phyloP scores from a whole-genome alignment of 2,329 filamentous ascomycete species.

The Fusarium beomiforme region DNA sequence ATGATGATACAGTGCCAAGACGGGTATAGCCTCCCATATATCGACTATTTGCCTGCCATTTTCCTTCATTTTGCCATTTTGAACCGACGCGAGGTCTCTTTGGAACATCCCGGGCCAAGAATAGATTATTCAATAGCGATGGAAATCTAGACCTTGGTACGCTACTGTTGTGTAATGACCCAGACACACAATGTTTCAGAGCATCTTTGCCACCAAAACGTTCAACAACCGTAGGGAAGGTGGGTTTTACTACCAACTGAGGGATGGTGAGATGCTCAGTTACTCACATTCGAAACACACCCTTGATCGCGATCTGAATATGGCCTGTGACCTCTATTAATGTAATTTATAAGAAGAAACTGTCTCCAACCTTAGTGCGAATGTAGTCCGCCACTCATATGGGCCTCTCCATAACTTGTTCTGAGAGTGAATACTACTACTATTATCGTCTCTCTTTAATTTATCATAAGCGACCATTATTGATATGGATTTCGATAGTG shows the following conservation, averaged over 20 bases:
- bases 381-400: neutral
- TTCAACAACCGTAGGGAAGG: neutral
- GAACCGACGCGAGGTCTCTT: conserved; percentile 8
- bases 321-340: neutral
- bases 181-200: neutral
- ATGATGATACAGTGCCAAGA: conserved; percentile 6
- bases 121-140: neutral
- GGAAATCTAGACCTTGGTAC: neutral
- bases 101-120: neutral
- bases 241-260: neutral
- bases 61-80: neutral
- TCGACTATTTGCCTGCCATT: neutral
- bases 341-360: too few species aligned
- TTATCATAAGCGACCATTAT: neutral
- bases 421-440: neutral
- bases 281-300: neutral
- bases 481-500: neutral
- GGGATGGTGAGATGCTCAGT: neutral
- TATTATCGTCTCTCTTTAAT: neutral
- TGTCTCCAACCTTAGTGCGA: neutral
- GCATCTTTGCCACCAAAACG: neutral
- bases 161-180: neutral
- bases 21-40: conserved; percentile 1
- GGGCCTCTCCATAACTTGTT: neutral
- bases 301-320: neutral